Base-by-base conservation (phyloP, 768 basidiomycete species). In the Plicaturopsis crispa region DNA sequence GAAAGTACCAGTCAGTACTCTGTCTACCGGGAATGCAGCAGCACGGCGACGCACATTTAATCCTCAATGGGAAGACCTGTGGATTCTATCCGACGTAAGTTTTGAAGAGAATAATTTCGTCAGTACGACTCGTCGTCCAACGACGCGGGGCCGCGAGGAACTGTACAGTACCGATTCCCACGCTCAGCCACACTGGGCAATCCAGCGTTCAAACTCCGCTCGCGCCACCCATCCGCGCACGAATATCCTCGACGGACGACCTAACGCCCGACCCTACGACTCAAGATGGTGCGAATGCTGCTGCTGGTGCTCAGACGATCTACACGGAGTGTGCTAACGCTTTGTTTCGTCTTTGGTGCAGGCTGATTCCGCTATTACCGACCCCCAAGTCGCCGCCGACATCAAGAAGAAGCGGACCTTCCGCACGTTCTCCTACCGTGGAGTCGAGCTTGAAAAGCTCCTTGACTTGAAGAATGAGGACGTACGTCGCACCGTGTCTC, bases 401-500 rank as follows among this genome's bases (percentile, higher is more conserved):
- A 77, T 94, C 71, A 96, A 96, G 84, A 93, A 92, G 76, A 92
- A 82, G 80, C 74, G 96, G 58, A 93, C 91, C 42, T 98, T 98
- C 86, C 87, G 90, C 58, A 97, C 94, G 55, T 98, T 94, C 75
- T 88, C 88, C 24, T 99, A 92, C 80, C 87, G 96, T 57, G 96
- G 96, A 53, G 69, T 99, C 54, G 93, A 94, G 75, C 87, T 99
- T 52, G 92, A 97, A 62, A 91, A 96, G 69, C 88, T 98, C 62
- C 71, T 99, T 52, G 96, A 99, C 64, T 63, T 99, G 71, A 78
- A 67, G 72, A 97, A 93, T 52, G 93, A 98, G 60, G 91, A 92
- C 57, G 92, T 93, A 62, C 51, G 86, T 40, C 1, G 26, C 11
- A 14, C 33, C 33, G 36, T 24, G 18, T 17, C n/a, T 12, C 18